A percentile compares a stretch with the other conserved stretches of the same genome.
These are phyloP conservation scores for Vitis cinerea DNA, from an alignment of 164 flowering plant species.

Conservation along the genomic window DNA sequence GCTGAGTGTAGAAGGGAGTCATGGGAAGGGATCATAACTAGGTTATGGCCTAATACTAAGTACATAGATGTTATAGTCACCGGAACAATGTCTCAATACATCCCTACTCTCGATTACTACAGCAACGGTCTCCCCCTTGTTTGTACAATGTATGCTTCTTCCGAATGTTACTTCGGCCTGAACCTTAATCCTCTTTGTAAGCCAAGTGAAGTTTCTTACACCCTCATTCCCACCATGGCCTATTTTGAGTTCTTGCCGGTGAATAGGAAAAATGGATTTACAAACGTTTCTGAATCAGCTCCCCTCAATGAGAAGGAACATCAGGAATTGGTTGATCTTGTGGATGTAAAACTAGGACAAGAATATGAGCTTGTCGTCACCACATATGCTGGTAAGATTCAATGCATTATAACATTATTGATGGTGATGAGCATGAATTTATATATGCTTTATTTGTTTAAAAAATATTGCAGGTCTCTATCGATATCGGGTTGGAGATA, in stretches of 20 bases:
- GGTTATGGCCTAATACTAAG: conserved; percentile 72
- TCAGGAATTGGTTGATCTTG: conserved; percentile 49
- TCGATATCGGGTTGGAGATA: conserved; percentile 66
- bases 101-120: conserved; percentile 56
- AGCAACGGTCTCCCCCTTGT: conserved; percentile 60
- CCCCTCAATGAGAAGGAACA: conserved; percentile 11
- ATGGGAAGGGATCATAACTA: conserved; percentile 62
- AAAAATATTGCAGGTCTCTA: conserved; percentile 46
- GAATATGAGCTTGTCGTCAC: conserved; percentile 73
- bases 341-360: conserved; percentile 53
- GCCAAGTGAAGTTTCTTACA: conserved; percentile 60
- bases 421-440: conserved; percentile 9
- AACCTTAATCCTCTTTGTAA: conserved; percentile 60
- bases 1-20: conserved; percentile 36
- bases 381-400: conserved; percentile 53
- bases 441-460: conserved; percentile 4
- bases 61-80: conserved; percentile 73
- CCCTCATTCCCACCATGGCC: conserved; percentile 73
- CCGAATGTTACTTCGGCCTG: conserved; percentile 69
- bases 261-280: conserved; percentile 21
- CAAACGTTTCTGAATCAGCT: not conserved
- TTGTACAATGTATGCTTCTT: conserved; percentile 76
- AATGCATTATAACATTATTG: no score
- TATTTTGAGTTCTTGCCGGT: conserved; percentile 69
- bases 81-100: conserved; percentile 75